Evolutionary conservation across 768 basidiomycete species (phyloP).

Genomic region (Amanita brunnescens): DNA sequence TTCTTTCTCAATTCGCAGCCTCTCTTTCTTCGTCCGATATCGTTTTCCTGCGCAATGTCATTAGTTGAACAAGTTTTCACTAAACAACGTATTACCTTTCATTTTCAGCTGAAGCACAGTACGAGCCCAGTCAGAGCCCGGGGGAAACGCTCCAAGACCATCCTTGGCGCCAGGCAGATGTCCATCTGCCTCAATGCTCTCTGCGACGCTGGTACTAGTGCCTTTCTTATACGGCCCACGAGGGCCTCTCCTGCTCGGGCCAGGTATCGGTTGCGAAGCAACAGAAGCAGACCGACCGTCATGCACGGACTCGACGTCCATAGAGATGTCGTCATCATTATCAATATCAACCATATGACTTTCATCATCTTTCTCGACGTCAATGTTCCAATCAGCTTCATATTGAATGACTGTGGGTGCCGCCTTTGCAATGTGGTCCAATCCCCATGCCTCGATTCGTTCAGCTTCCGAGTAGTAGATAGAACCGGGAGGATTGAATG

Average conservation of each 20-base stretch:
- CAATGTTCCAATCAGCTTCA: conserved; percentile 80
- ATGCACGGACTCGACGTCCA: conserved; percentile 31
- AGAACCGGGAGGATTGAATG: conserved; percentile 65
- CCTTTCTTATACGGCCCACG: conserved; percentile 48
- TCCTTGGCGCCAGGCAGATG: conserved; percentile 71
- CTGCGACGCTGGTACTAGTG: conserved; percentile 21
- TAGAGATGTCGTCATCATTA: conserved; percentile 30
- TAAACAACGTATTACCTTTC: conserved; percentile 40
- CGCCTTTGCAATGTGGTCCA: conserved; percentile 67
- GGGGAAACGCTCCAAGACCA: conserved; percentile 64
- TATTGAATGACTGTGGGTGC: conserved; percentile 70
- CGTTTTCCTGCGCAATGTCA: conserved; percentile 44
- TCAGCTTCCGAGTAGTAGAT: conserved; percentile 73
- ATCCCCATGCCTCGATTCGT: conserved; percentile 56
- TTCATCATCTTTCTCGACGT: conserved; percentile 62
- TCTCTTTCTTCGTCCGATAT: conserved; percentile 76
- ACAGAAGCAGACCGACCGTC: conserved; percentile 40
- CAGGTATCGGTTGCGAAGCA: conserved; percentile 31
- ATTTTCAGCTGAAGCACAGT: conserved; percentile 67
- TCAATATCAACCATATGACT: conserved; percentile 29
- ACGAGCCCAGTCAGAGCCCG: conserved; percentile 63
- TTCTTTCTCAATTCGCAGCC: conserved; percentile 66
- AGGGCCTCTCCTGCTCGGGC: conserved; percentile 31
- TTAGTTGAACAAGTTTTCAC: background rate
- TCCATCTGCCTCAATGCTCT: conserved; percentile 60